phyloP scores from a whole-genome alignment of 2,329 filamentous ascomycete genomes.

The Nemania sp. region DNA sequence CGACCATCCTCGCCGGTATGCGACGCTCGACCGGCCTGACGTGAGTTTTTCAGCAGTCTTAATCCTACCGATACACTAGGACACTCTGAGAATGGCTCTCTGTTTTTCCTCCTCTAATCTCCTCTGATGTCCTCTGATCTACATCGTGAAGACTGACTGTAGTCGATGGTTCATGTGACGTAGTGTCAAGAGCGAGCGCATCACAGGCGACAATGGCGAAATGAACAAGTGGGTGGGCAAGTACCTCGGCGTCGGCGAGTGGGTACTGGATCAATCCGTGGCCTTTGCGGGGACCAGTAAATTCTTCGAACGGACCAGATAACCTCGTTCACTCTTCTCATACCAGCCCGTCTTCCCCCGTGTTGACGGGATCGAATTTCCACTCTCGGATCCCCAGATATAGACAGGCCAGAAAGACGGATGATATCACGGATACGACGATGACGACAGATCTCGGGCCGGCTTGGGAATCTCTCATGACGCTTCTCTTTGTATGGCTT shows the following conservation, averaged over 20 bases:
- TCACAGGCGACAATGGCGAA: constrained; percentile 80
- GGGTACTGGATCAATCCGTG: constrained; percentile 97
- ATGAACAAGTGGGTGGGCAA: constrained; percentile 87
- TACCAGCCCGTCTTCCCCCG: not conserved
- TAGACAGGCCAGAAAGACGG: not conserved
- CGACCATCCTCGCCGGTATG: constrained; percentile 93
- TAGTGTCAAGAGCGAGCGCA: constrained; percentile 85
- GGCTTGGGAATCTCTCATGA: not conserved
- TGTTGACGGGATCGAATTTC: not conserved
- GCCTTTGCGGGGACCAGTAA: constrained; percentile 84
- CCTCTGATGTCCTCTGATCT: too few relatives aligned
- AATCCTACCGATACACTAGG: constrained; percentile 7
- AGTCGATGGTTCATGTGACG: constrained; percentile 47
- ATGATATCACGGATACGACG: constrained; percentile 18
- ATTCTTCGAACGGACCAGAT: constrained; percentile 90
- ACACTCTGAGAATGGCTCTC: not conserved
- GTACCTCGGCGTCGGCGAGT: constrained; percentile 93
- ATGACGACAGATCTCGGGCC: constrained; percentile 12
- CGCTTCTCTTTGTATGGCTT: not conserved
- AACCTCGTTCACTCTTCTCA: constrained; percentile 34
- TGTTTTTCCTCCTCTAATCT: too few relatives aligned
- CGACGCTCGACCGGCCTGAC: constrained; percentile 96
- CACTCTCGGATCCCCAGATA: not conserved
- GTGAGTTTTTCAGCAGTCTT: constrained; percentile 63
- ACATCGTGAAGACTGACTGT: constrained; percentile 9